Evolutionary conservation across 2,329 filamentous ascomycete species (phyloP), one percentile per base, ranked within the genome.

Genomic region (Epichloe hybrida): DNA sequence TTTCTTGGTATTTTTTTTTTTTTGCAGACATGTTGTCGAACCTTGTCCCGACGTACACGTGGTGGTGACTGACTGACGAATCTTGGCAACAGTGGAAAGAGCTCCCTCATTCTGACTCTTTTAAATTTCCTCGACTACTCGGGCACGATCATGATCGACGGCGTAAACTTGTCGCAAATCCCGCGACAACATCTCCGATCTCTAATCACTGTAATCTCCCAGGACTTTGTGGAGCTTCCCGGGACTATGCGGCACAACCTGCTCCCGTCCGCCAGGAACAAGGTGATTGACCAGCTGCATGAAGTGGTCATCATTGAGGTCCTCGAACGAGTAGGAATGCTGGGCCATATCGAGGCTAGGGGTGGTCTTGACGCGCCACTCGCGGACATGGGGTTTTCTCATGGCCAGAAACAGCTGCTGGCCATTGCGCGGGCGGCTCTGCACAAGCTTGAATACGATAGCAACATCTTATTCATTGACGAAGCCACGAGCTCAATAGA

Each of bases 181-280:
- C 41, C 56, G 0, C 58, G 56, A 11, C 52, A 58, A 13, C 0
- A 57, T 1, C 37, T 66, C 9, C 58, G 64, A 2, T 58, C 58
- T 1, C 59, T 56, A 15, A 63, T 68, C n/a, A 56, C 64, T 4
- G 58, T 59, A 0, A 52, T 66, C 1, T 50, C 64, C 0, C 65
- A 67, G 39, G 64, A 66, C 11, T 52, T 59, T 1, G 48, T 58
- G 6, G 49, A 52, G 20, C 50, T 58, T 2, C 50, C 51, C 13
- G 55, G 56, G 8, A 54, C 53, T 3, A n/a, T 58, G 4, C 54
- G 55, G 5, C n/a, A 50, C 20, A 50, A 50, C 20, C 20, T 50
- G 2, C 7, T 35, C 11, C 49, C 42, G 15, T 11, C 17, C 5
- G 31, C 23, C 46, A 13, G 20, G 11, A 49, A 34, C 15, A 17